Conservation (phyloP, 352 stramenopile genomes). For the Pythium dissotocum region DNA sequence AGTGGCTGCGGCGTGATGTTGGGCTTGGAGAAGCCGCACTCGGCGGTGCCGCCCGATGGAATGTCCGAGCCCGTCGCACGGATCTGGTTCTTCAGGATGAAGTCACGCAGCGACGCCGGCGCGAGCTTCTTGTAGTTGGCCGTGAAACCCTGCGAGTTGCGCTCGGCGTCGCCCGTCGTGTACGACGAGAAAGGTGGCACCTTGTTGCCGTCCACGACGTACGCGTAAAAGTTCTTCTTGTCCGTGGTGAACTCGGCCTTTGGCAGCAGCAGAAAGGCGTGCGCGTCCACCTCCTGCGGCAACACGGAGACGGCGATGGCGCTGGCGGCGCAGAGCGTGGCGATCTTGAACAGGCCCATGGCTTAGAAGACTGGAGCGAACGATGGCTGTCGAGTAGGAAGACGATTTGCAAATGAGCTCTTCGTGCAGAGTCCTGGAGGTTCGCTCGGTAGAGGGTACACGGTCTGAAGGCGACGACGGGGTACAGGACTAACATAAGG, state of each 20-base stretch:
- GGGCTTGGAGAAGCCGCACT: constrained; percentile 15
- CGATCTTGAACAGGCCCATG: neutral
- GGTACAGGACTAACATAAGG: too few relatives aligned
- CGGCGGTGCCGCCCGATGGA: constrained; percentile 1
- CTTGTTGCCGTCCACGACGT: constrained; percentile 16
- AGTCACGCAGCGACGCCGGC: constrained; percentile 9
- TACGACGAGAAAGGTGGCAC: constrained; percentile 20
- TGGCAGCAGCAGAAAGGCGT: constrained; percentile 30
- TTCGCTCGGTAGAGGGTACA: too few relatives aligned
- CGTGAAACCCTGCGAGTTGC: constrained; percentile 15
- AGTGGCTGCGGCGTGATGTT: constrained; percentile 8
- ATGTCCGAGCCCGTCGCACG: neutral
- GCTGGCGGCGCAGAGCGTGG: neutral
- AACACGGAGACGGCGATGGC: constrained; percentile 1
- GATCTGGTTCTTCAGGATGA: constrained; percentile 20
- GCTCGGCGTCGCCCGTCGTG: constrained; percentile 24
- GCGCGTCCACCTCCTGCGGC: constrained; percentile 16
- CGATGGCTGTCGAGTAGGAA: too few relatives aligned
- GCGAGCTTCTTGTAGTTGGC: constrained; percentile 17
- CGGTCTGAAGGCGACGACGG: too few relatives aligned
- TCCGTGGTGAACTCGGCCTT: constrained; percentile 31
- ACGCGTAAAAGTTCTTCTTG: constrained; percentile 31
- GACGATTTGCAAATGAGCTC: too few relatives aligned
- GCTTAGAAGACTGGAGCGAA: too few relatives aligned
- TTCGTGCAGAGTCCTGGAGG: too few relatives aligned